Base-by-base conservation (phyloP, 768 basidiomycete species). In the Boletellus ananiceps region DNA sequence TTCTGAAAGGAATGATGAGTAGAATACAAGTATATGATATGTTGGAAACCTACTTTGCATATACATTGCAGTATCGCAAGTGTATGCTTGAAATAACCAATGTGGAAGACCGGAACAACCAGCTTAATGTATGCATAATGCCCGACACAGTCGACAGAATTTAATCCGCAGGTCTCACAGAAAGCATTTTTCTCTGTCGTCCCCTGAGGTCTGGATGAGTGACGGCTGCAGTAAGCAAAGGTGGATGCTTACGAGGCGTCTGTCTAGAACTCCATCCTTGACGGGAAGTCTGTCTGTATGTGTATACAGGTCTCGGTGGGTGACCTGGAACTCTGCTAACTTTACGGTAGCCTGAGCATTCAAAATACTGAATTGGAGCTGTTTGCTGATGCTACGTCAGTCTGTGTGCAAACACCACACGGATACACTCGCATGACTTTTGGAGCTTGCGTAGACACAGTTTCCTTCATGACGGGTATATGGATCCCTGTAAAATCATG, bases 51-150 rank as follows among this genome's bases (percentile, higher is more conserved):
- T 43, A 93, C 94, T 74, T 99, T 99, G 80, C 96, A 99, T 56
- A 98, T 93, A 57, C 88, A 88, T 64, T 98, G 96, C 1, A 98
- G 78, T 55, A 98, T 87, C 21, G 81, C 80, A 51, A 98, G 92
- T 15, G 88, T 91, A 58, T 97, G 93, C 66, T 93, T 90, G 75
- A 99, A 98, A 70, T 92, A 99, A 7, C 96, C 96, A 49, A 98
- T 92, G 65, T 99, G 96, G 67, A 98, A 99, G 16, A 98, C 94
- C 0, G 96, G 96, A 16, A 99, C 84, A 29, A 87, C 83, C 37
- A 99, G 79, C 69, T 96, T 97, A 72, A 99, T 97, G 71, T 98
- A 98, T 5, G 94, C 94, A 66, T 96, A 98, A 68, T 99, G 96
- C 1, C 96, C 96, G 19, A 96, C 94, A 64, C 96, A 99, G 53